Conservation (phyloP, 495 filamentous ascomycete species). For the Penicillium riverlandense region DNA sequence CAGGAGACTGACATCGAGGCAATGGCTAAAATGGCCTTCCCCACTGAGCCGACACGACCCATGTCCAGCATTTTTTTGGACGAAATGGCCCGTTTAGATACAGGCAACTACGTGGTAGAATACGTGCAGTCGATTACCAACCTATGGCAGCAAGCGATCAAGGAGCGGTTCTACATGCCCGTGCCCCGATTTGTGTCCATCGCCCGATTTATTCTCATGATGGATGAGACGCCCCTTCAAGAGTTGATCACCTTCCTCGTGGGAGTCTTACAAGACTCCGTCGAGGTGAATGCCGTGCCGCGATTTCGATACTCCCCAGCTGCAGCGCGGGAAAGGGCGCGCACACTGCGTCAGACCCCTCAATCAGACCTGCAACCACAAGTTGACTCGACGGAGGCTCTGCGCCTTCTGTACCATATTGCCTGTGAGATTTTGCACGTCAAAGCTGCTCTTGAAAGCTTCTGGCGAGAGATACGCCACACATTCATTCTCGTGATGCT, state of each 20-base stretch:
- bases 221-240: conserved; percentile 38
- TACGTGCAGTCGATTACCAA: conserved; percentile 46
- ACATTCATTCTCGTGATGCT: conserved; percentile 62
- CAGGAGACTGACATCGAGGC: conserved; percentile 50
- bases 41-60: conserved; percentile 44
- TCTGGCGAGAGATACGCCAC: conserved; percentile 56
- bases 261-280: conserved; percentile 45
- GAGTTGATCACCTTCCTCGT: conserved; percentile 46
- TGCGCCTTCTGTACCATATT: conserved; percentile 51
- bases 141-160: conserved; percentile 57
- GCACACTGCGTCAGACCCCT: conserved; percentile 34
- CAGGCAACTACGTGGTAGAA: conserved; percentile 41
- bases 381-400: conserved; percentile 49
- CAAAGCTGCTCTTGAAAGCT: conserved; percentile 32
- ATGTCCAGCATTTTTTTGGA: conserved; percentile 55
- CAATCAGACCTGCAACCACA: conserved; percentile 36
- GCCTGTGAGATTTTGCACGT: conserved; percentile 42
- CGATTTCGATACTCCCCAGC: conserved; percentile 41
- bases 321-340: conserved; percentile 24
- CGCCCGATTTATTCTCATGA: conserved; percentile 44
- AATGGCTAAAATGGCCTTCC: conserved; percentile 42
- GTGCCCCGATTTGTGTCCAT: conserved; percentile 53
- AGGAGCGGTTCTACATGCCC: conserved; percentile 52
- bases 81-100: conserved; percentile 32
- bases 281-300: conserved; percentile 51